Conservation (phyloP, 108 stramenopile species). For the Cyclotella cryptica region DNA sequence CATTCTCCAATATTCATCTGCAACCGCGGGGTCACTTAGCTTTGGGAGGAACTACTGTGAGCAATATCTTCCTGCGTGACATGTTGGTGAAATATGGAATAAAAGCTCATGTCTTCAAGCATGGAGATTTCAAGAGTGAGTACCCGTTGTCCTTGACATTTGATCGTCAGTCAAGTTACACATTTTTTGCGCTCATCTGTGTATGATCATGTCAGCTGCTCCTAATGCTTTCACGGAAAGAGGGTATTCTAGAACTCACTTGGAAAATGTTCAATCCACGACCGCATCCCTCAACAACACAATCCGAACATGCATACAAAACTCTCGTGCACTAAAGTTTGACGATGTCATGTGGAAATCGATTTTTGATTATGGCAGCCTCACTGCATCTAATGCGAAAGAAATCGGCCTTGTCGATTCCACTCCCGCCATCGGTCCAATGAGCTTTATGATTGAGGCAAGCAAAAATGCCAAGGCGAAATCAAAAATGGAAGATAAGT, state of each 20-base stretch:
- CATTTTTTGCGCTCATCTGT: neutral
- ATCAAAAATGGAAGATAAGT: slow-evolving; percentile 39
- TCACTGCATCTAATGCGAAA: slow-evolving; percentile 65
- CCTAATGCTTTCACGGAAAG: slow-evolving; percentile 74
- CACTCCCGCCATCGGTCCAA: slow-evolving; percentile 58
- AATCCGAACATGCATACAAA: slow-evolving; percentile 57
- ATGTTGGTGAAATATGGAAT: slow-evolving; percentile 76
- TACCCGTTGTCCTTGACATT: neutral
- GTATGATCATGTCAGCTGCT: slow-evolving; percentile 38
- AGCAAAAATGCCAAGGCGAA: slow-evolving; percentile 37
- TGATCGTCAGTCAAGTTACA: too few species aligned
- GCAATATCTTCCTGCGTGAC: slow-evolving; percentile 60
- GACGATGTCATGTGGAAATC: slow-evolving; percentile 67
- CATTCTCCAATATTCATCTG: slow-evolving; percentile 68
- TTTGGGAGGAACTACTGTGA: slow-evolving; percentile 61
- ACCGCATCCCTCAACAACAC: slow-evolving; percentile 59
- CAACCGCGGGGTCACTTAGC: slow-evolving; percentile 71
- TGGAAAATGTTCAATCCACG: slow-evolving; percentile 55
- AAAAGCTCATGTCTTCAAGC: slow-evolving; percentile 78
- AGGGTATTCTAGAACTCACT: slow-evolving; percentile 59
- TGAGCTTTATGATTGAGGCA: slow-evolving; percentile 55
- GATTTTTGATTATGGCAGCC: slow-evolving; percentile 67
- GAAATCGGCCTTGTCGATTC: slow-evolving; percentile 74
- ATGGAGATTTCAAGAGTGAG: slow-evolving; percentile 80
- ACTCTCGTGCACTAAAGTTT: slow-evolving; percentile 49